Base-by-base conservation (phyloP, 176 grass and related monocot genomes). In the Aechmea fasciata region DNA sequence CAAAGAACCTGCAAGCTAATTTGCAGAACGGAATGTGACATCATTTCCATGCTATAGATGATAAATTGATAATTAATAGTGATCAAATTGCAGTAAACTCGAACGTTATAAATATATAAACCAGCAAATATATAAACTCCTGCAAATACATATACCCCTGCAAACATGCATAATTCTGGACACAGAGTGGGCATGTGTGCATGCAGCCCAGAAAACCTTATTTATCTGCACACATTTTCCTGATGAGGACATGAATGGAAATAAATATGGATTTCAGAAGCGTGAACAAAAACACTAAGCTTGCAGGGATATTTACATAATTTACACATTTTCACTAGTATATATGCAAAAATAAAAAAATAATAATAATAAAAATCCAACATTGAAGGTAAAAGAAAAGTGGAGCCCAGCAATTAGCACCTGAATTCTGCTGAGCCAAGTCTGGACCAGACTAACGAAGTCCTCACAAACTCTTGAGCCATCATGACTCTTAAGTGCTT, bases 371-470 rank as follows among this genome's bases (percentile, higher is more conserved):
- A 70, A 71, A 76, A 74, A 83, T 69, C 51, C 57, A 73, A 68
- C 15, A 5, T 72, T 65, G 63, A 20, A 57, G 50, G 57, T 3
- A 49, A 47, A 81, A 80, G 71, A 69, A 64, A 69, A 76, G 13
- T 49, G 76, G 67, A 57, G 47, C 49, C 79, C 14, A 64, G 13
- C 26, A 74, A 72, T 33, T 64, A 75, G 15, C 63, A 93, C 94
- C 89, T 90, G 89, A 71, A 99, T 67, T 82, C 88, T 99, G 67
- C 66, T 79, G 69, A 90, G 94, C 81, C 89, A 93, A 10, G 69
- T 84, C 72, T 85, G 80, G 18, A 76, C 89, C 52, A 90, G 88
- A 83, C 52, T 85, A 70, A 93, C 74, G 72, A 99, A 93, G 80
- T 99, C 82, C 26, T 72, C 75, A 75, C 94, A 90, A 65, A 81